Percentiles rank a stretch among this genome's conserved stretches.
These are phyloP conservation scores for Kwoniella dejecticola DNA, from an alignment of 768 basidiomycete genomes.

Conservation along the genomic window DNA sequence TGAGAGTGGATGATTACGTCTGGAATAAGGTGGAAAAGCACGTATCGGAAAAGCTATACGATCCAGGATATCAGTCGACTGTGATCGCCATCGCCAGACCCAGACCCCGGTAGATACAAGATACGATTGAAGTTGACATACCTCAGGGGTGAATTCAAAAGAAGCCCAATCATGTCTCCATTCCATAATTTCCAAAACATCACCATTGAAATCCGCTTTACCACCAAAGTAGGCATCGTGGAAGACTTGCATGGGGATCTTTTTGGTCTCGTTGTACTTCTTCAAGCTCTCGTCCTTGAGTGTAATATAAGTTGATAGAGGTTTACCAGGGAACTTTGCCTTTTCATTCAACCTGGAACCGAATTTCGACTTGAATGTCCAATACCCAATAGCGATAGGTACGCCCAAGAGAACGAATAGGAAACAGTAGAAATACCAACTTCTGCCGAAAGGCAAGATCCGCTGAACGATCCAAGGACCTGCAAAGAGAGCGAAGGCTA, in stretches of 20 bases:
- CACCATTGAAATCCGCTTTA: conserved; percentile 97
- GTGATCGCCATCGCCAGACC: too few species aligned
- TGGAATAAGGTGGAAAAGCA: conserved; percentile 82
- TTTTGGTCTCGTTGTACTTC: conserved; percentile 69
- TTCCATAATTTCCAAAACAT: conserved; percentile 90
- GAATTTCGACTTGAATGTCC: conserved; percentile 80
- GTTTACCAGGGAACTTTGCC: conserved; percentile 77
- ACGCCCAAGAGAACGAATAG: conserved; percentile 71
- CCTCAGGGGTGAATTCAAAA: conserved; percentile 81
- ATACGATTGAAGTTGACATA: conserved; percentile 17
- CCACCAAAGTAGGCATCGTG: conserved; percentile 96
- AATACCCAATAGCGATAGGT: conserved; percentile 82
- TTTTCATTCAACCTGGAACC: conserved; percentile 78
- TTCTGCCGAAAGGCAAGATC: conserved; percentile 76
- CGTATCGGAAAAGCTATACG: conserved; percentile 80
- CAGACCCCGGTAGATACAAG: too few species aligned
- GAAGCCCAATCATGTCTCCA: conserved; percentile 94
- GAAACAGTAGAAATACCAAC: conserved; percentile 83
- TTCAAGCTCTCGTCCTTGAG: conserved; percentile 83
- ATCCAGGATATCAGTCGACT: too few species aligned
- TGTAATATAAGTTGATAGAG: conserved; percentile 85
- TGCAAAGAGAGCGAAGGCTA: conserved; percentile 73
- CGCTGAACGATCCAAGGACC: conserved; percentile 84
- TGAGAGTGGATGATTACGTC: conserved; percentile 91
- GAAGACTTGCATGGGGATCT: conserved; percentile 97